phyloP scores from a whole-genome alignment of 352 stramenopile genomes.

The Phytophthora hibernalis region DNA sequence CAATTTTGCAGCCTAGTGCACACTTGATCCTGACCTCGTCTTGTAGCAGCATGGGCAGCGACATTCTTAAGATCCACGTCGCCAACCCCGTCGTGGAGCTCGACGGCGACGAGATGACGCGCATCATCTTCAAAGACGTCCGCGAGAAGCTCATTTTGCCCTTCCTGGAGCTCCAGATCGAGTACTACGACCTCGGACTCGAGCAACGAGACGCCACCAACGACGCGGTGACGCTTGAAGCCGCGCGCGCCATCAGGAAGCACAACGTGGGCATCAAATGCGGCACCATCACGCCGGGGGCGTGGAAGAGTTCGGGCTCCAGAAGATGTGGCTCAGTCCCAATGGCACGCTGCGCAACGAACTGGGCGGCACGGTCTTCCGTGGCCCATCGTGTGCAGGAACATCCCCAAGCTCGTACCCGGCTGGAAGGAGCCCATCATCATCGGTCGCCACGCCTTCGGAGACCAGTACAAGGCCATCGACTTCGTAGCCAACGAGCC shows the following conservation, averaged over 20 bases:
- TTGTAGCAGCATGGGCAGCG: slow-evolving; percentile 21
- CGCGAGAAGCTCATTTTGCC: slow-evolving; percentile 79
- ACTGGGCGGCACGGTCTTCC: slow-evolving; percentile 89
- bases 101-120: slow-evolving; percentile 90
- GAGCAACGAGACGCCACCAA: slow-evolving; percentile 84
- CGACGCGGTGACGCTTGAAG: slow-evolving; percentile 84
- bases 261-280: slow-evolving; percentile 91
- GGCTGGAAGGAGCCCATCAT: slow-evolving; percentile 91
- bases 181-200: slow-evolving; percentile 88
- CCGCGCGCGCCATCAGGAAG: slow-evolving; percentile 78
- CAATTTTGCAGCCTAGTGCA: slow-evolving; percentile 13
- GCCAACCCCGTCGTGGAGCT: slow-evolving; percentile 87
- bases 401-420: slow-evolving; percentile 87
- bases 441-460: slow-evolving; percentile 88
- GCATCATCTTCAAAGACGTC: slow-evolving; percentile 77
- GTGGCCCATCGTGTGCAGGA: slow-evolving; percentile 87
- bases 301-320: slow-evolving; percentile 84
- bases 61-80: slow-evolving; percentile 76
- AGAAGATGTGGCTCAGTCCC: slow-evolving; percentile 87
- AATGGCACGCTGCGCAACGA: slow-evolving; percentile 91
- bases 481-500: slow-evolving; percentile 79
- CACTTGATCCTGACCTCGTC: background rate
- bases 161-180: slow-evolving; percentile 86
- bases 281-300: slow-evolving; percentile 89
- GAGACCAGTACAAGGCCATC: slow-evolving; percentile 89